These are phyloP conservation scores for Penicillium olsonii DNA, from an alignment of 2,329 filamentous ascomycete species.

Conservation along the genomic window DNA sequence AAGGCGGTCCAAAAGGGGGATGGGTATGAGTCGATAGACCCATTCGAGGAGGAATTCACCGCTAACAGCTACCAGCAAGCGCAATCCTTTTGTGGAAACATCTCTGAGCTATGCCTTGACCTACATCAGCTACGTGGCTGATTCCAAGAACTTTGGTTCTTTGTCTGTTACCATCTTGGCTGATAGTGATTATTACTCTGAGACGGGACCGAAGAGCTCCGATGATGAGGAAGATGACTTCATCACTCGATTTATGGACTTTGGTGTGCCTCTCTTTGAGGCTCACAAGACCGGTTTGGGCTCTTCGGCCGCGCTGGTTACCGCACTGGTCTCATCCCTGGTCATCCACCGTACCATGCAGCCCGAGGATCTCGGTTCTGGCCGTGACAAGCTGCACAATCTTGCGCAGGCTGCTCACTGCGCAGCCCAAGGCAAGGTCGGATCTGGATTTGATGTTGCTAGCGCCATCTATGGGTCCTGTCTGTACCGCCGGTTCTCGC, in stretches of 20 bases:
- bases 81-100: slow-evolving; percentile 90
- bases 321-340: slow-evolving; percentile 66
- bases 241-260: slow-evolving; percentile 68
- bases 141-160: slow-evolving; percentile 61
- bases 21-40: slow-evolving; percentile 32
- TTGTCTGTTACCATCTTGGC: slow-evolving; percentile 83
- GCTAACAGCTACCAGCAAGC: slow-evolving; percentile 45
- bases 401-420: slow-evolving; percentile 92
- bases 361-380: slow-evolving; percentile 47
- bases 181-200: slow-evolving; percentile 96
- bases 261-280: slow-evolving; percentile 70
- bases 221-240: slow-evolving; percentile 28
- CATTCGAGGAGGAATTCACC: background rate
- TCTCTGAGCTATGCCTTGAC: slow-evolving; percentile 84
- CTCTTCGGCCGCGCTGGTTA: slow-evolving; percentile 91
- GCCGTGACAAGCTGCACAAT: slow-evolving; percentile 75
- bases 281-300: slow-evolving; percentile 96
- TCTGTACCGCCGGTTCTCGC: slow-evolving; percentile 89
- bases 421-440: slow-evolving; percentile 94
- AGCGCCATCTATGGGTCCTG: slow-evolving; percentile 90
- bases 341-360: slow-evolving; percentile 47
- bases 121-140: slow-evolving; percentile 63
- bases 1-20: slow-evolving; percentile 67
- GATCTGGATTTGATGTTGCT: slow-evolving; percentile 93
- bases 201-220: slow-evolving; percentile 49